Percentiles rank a stretch among this genome's conserved stretches.
Evolutionary conservation across 1,284 basidiomycete genomes (phyloP).

Genomic region (Stereum hirsutum): DNA sequence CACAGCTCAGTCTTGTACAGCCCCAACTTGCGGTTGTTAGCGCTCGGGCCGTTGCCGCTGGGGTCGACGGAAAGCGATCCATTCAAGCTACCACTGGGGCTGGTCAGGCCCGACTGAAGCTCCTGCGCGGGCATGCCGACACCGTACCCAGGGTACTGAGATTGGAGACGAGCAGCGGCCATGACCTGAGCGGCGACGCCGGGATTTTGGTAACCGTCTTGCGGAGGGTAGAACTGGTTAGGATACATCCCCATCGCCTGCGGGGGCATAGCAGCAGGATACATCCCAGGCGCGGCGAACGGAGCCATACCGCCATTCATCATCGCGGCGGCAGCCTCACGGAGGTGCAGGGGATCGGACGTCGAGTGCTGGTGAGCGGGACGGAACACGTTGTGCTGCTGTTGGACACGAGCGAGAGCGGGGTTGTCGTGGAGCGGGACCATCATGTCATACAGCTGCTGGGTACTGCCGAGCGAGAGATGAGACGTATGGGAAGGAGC

Average conservation of each 20-base stretch:
- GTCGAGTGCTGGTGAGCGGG: constrained; percentile 69
- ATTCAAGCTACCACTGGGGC: constrained; percentile 1
- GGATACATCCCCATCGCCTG: constrained; percentile 50
- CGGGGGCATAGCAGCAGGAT: constrained; percentile 30
- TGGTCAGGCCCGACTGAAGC: constrained; percentile 7
- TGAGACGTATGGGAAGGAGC: constrained; percentile 43
- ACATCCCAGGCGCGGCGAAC: constrained; percentile 34
- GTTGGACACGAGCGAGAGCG: constrained; percentile 64
- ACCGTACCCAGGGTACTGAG: constrained; percentile 48
- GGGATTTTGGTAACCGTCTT: constrained; percentile 43
- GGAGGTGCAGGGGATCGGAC: constrained; percentile 63
- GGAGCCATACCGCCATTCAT: constrained; percentile 44
- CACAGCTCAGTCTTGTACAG: constrained; percentile 91
- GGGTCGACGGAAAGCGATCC: constrained; percentile 21
- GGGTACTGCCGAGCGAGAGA: constrained; percentile 57
- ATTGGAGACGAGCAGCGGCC: constrained; percentile 27
- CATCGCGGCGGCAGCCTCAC: constrained; percentile 59
- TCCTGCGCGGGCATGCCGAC: constrained; percentile 22
- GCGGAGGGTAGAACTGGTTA: constrained; percentile 57
- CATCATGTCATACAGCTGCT: constrained; percentile 75
- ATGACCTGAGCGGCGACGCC: constrained; percentile 52
- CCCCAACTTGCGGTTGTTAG: constrained; percentile 81
- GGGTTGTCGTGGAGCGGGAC: constrained; percentile 50
- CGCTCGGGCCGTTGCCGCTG: constrained; percentile 56
- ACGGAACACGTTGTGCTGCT: constrained; percentile 63